Percentiles rank a stretch among this genome's conserved stretches.
These are phyloP conservation scores for Rhypophila decipiens DNA, from an alignment of 495 filamentous ascomycete species.

Conservation along the genomic window DNA sequence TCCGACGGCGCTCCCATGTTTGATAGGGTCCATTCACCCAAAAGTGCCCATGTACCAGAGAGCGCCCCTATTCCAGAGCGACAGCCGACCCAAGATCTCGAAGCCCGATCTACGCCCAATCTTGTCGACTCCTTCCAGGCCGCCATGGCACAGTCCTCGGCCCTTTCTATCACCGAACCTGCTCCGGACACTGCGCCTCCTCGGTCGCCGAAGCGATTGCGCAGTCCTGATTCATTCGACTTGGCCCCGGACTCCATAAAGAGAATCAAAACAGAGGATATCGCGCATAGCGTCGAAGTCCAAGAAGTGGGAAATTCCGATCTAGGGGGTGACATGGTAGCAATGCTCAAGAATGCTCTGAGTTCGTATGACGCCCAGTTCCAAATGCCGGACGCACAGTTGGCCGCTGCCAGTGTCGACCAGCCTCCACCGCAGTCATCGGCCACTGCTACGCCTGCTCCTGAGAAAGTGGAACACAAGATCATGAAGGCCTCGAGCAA, in stretches of 20 bases:
- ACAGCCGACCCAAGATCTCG: neutral
- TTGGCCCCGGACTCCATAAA: conserved; percentile 22
- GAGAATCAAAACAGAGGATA: conserved; percentile 27
- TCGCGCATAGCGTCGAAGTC: neutral
- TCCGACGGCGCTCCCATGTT: too few species aligned
- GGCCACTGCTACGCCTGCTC: conserved; percentile 9
- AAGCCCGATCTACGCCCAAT: neutral
- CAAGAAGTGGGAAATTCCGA: conserved; percentile 1
- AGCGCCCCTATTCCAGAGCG: too few species aligned
- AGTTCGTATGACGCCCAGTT: conserved; percentile 14
- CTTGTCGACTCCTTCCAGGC: neutral
- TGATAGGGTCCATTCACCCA: neutral
- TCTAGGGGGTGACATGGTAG: conserved; percentile 13
- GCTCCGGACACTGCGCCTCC: neutral
- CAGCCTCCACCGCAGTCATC: neutral
- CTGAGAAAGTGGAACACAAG: conserved; percentile 15
- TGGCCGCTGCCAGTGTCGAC: conserved; percentile 18
- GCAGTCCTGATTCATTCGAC: conserved; percentile 21
- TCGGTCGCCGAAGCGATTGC: conserved; percentile 23
- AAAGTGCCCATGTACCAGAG: neutral
- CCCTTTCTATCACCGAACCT: neutral
- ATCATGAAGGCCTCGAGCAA: conserved; percentile 27
- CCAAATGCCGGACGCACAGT: neutral
- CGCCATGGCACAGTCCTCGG: neutral
- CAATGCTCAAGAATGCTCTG: conserved; percentile 22